Evolutionary conservation across 2,329 filamentous ascomycete genomes (phyloP), one percentile per base, ranked within the genome.

Genomic region (Phialophora expanda): DNA sequence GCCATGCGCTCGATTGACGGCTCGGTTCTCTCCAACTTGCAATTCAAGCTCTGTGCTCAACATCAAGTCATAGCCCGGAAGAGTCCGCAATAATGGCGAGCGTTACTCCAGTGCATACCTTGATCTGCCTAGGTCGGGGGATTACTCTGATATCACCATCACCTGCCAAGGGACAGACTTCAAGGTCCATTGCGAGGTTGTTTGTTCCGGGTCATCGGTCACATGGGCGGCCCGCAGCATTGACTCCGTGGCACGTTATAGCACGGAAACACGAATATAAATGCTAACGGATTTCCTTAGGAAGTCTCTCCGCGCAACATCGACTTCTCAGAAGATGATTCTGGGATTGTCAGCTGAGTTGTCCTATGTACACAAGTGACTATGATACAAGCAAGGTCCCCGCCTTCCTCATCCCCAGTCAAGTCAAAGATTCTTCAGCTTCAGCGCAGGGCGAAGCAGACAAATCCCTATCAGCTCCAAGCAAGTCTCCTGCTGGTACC

Each of bases 241-340:
- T 22, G 20, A 20, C n/a, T 50, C 24, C 9, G 22, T 14, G 46
- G 46, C 22, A 6, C 9, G 46, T 50, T 4, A 9, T 50, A 50
- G 46, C 20, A 50, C n/a, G 6, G 46, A 51, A 14, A 12, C 24
- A 26, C 8, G 46, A 7, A 7, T 2, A 1, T 2, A 26, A 51
- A 2, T 2, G 20, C 20, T 51, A 4, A 51, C 6, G 8, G 2
- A 20, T 51, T 1, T 7, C 46, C 17, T 51, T 26, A 51, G 46
- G 46, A 51, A 26, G n/a, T 22, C 20, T 20, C 46, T 17, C 26
- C 46, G 4, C 20, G 46, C 24, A 22, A 51, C 20, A 51, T 51
- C 46, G 46, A 51, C 46, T 22, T 51, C 24, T 51, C 46, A 12
- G 46, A 51, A 14, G 46, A 51, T 51, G 46, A 51, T 24, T 22